These are phyloP conservation scores for Linnemannia zychae DNA, from an alignment of 192 early-diverging fungal species.

Conservation along the genomic window DNA sequence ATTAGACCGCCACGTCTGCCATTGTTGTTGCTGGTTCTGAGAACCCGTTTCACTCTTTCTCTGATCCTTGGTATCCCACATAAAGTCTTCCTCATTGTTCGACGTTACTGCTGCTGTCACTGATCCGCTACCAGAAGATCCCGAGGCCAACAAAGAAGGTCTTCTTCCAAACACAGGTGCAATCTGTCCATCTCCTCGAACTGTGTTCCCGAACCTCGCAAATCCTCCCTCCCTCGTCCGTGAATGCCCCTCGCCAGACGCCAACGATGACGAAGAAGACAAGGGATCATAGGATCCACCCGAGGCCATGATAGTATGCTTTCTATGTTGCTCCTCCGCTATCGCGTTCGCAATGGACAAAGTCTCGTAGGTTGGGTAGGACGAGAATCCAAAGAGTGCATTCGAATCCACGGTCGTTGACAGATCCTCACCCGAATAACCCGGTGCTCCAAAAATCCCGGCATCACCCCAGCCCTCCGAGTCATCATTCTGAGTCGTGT, in stretches of 20 bases:
- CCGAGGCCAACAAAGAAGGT: not conserved
- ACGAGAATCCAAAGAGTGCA: constrained; percentile 45
- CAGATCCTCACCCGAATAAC: not conserved
- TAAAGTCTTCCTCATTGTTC: not conserved
- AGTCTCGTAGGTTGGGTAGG: constrained; percentile 38
- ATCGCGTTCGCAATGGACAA: constrained; percentile 30
- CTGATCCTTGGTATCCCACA: not conserved
- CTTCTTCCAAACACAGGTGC: not conserved
- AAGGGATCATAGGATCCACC: not conserved
- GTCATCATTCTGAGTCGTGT: not conserved
- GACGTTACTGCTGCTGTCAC: not conserved
- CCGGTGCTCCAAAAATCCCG: not conserved
- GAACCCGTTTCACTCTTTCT: not conserved
- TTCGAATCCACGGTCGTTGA: constrained; percentile 36
- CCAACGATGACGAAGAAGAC: not conserved
- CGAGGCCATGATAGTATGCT: not conserved
- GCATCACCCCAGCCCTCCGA: not conserved
- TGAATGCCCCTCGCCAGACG: not conserved
- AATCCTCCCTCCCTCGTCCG: constrained; percentile 29
- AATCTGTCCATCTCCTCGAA: not conserved
- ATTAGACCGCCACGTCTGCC: constrained; percentile 24
- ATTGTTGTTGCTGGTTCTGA: constrained; percentile 4
- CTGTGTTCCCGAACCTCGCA: constrained; percentile 25
- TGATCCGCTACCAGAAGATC: not conserved
- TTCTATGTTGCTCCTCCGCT: constrained; percentile 26